Base-by-base conservation (phyloP, 1,139 yeast genomes). In the Geotrichum bryndzae region DNA sequence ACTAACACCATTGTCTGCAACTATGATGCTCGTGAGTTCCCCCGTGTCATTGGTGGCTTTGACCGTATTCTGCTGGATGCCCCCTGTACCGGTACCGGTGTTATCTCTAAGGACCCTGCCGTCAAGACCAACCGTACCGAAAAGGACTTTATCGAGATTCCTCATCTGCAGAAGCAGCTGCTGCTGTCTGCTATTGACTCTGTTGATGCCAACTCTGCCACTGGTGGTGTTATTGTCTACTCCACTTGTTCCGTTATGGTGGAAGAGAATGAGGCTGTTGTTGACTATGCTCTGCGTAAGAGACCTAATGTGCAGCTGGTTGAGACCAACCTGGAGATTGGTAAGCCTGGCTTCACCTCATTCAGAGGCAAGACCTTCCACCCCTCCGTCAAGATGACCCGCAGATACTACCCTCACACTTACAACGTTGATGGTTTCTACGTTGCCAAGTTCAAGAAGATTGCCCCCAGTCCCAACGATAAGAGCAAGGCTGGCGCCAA, bases 61-160 rank as follows among this genome's bases (percentile, higher is more conserved):
- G 99, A 95, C 75, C 84, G 99, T 77, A 86, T 95, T 56, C 79
- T 95, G 65, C 81, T 95, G 69, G 99, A 95, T 81, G 99, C 99
- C 45, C 99, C 99, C 68, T 95, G 99, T 79, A 91, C 99, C 2
- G 99, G 99, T 79, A 94, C 99, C 3, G 99, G 99, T 79, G 99
- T 95, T 69, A 92, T 95, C 73, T 95, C 97, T 65, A 95, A 95
- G 79, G 99, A 95, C 78, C 96, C 91, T 72, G 87, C 91, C 59
- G 98, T 94, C 66, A 95, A 95, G 77, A 88, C 90, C 18, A 87
- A 88, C 67, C 88, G 98, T 80, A 90, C 96, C 25, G 98, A 91
- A 73, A 91, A 91, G 76, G 99, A 95, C 76, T 95, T 94, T 74
- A 88, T 92, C 69, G 96, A 94, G 76, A 88, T 95, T 69, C 99